These are phyloP conservation scores for Pittosporum tobira DNA, from an alignment of 129 eudicot species.

Conservation along the genomic window DNA sequence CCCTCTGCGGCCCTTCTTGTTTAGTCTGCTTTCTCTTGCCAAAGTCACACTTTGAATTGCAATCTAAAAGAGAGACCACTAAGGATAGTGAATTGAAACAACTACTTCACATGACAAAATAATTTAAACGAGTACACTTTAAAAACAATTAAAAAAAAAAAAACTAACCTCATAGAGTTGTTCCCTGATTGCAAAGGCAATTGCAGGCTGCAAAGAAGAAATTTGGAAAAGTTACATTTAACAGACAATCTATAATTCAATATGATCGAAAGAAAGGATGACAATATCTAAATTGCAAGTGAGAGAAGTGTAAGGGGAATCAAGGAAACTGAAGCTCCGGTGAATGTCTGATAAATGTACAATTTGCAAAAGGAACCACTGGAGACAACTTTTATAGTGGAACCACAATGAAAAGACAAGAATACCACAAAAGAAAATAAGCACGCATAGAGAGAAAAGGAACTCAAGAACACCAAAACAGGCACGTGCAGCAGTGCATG, in stretches of 20 bases:
- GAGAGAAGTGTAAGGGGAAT: background rate
- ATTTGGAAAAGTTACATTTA: constrained; percentile 6
- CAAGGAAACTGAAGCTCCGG: background rate
- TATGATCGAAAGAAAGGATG: background rate
- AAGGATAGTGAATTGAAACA: background rate
- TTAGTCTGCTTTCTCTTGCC: constrained; percentile 60
- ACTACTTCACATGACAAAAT: background rate
- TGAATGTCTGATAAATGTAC: background rate
- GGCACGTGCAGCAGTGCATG: too few species aligned
- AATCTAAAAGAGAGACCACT: constrained; percentile 34
- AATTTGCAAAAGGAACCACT: background rate
- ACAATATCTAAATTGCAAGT: too few species aligned
- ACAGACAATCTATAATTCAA: background rate
- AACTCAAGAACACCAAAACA: too few species aligned
- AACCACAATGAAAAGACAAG: too few species aligned
- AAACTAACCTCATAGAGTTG: constrained; percentile 79
- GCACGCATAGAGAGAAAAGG: too few species aligned
- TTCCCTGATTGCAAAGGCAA: constrained; percentile 87
- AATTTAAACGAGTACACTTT: background rate
- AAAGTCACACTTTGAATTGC: constrained; percentile 85
- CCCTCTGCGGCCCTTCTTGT: constrained; percentile 79
- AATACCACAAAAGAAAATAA: too few species aligned
- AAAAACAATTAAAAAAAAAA: constrained; percentile 7
- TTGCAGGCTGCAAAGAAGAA: constrained; percentile 65
- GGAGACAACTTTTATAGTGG: too few species aligned